phyloP scores from a whole-genome alignment of 345 rosid genomes.

The Brassica juncea region DNA sequence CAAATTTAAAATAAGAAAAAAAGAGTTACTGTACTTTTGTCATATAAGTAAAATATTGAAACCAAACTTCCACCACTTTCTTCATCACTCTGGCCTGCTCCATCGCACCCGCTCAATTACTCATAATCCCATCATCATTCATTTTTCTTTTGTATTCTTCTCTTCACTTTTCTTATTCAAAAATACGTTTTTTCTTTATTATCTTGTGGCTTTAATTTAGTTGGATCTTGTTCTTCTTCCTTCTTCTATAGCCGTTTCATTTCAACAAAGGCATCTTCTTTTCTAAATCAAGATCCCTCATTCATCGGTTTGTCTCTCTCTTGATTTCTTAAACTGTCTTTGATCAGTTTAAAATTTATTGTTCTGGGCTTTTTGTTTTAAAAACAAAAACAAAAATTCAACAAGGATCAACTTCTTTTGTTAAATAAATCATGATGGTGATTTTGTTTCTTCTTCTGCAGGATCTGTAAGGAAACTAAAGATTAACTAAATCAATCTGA shows the following conservation, averaged over 20 bases:
- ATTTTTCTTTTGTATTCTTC: slow-evolving; percentile 37
- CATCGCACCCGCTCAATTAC: slow-evolving; percentile 32
- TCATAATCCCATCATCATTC: slow-evolving; percentile 1
- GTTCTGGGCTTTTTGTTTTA: neutral
- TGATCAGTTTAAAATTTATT: neutral
- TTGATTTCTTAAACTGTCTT: neutral
- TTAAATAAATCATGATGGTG: slow-evolving; percentile 5
- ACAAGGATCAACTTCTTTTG: neutral
- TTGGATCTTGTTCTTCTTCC: slow-evolving; percentile 12
- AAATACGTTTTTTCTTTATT: neutral
- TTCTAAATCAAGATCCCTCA: slow-evolving; percentile 38
- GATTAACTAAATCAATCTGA: slow-evolving; percentile 20
- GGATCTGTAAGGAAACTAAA: slow-evolving; percentile 33
- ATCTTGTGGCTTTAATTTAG: slow-evolving; percentile 22
- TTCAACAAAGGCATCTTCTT: slow-evolving; percentile 19
- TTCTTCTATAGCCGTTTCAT: slow-evolving; percentile 27
- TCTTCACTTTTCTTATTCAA: neutral
- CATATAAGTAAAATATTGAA: slow-evolving; percentile 1
- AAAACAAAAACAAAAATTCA: neutral
- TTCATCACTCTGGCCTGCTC: slow-evolving; percentile 37
- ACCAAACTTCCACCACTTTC: slow-evolving; percentile 35
- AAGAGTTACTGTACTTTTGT: neutral
- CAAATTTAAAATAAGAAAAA: neutral
- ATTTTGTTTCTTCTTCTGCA: slow-evolving; percentile 18
- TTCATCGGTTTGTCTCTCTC: slow-evolving; percentile 33